Evolutionary conservation across 2,329 filamentous ascomycete genomes (phyloP).

Genomic region (Cordyceps pruinosa): DNA sequence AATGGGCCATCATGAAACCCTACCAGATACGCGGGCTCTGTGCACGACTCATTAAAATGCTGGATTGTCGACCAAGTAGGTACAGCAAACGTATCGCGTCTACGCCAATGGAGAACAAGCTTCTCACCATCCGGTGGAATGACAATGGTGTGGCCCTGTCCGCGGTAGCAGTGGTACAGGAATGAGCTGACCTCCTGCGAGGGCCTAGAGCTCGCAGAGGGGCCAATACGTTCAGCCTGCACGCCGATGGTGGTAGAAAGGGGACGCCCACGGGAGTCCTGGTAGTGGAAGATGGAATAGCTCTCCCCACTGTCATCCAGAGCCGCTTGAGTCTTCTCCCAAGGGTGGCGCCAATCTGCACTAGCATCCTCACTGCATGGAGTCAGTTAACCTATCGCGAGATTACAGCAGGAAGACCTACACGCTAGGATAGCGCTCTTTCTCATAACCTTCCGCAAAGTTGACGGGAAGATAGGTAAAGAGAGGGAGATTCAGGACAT

Average conservation of each 20-base stretch:
- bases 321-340: constrained; percentile 32
- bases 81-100: constrained; percentile 46
- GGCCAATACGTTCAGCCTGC: constrained; percentile 40
- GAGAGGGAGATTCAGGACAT: constrained; percentile 46
- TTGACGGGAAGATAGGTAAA: constrained; percentile 45
- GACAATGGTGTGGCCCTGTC: constrained; percentile 37
- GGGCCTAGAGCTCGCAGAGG: constrained; percentile 24
- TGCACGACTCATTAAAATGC: constrained; percentile 32
- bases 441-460: constrained; percentile 45
- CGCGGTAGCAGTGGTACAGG: constrained; percentile 47
- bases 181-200: constrained; percentile 42
- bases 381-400: not conserved
- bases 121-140: constrained; percentile 24
- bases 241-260: constrained; percentile 41
- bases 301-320: constrained; percentile 29
- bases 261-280: constrained; percentile 21
- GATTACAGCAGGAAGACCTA: constrained; percentile 16
- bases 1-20: constrained; percentile 29
- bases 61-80: constrained; percentile 44
- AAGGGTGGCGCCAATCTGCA: constrained; percentile 36
- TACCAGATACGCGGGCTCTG: constrained; percentile 26
- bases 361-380: not conserved
- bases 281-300: constrained; percentile 31
- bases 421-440: constrained; percentile 42
- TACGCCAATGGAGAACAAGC: constrained; percentile 35